Percentiles rank a stretch among this genome's conserved stretches.
phyloP scores from a whole-genome alignment of 495 filamentous ascomycete genomes.

The Penicillium riverlandense region DNA sequence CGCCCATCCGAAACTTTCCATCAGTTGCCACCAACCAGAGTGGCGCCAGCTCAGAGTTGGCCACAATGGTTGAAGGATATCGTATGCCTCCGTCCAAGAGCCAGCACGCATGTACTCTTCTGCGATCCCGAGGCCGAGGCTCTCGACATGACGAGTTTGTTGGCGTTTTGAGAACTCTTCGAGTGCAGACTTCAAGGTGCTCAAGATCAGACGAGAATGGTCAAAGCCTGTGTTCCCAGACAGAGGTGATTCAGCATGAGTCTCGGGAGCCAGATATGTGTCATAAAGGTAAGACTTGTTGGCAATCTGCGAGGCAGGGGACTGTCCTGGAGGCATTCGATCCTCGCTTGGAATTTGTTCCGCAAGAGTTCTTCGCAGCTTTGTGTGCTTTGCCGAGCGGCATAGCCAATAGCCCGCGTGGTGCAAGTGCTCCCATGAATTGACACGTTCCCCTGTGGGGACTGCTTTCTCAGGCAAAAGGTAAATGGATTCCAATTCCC shows the following conservation, averaged over 20 bases:
- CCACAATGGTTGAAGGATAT: constrained; percentile 66
- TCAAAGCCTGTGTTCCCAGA: constrained; percentile 47
- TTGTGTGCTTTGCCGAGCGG: constrained; percentile 58
- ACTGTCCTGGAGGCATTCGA: constrained; percentile 55
- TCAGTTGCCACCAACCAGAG: constrained; percentile 75
- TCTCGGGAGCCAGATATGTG: constrained; percentile 74
- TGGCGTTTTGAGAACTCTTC: constrained; percentile 56
- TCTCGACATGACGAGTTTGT: constrained; percentile 59
- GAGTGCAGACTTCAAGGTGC: constrained; percentile 52
- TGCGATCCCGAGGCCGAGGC: constrained; percentile 61
- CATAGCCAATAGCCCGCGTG: constrained; percentile 86
- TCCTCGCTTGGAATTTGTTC: constrained; percentile 68
- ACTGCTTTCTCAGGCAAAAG: constrained; percentile 61
- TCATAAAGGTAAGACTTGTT: constrained; percentile 69
- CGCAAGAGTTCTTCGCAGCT: constrained; percentile 53
- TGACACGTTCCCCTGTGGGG: constrained; percentile 54
- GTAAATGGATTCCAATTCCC: constrained; percentile 37
- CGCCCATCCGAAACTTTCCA: constrained; percentile 65
- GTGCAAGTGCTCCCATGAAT: constrained; percentile 75
- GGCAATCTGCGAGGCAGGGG: constrained; percentile 60
- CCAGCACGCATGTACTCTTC: constrained; percentile 56
- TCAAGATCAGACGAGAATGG: constrained; percentile 56
- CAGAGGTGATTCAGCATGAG: constrained; percentile 61
- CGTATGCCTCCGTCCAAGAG: constrained; percentile 59
- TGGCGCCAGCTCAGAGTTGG: constrained; percentile 61